Base-by-base conservation (phyloP, 1,284 basidiomycete genomes). In the Exobasidium rhododendri region DNA sequence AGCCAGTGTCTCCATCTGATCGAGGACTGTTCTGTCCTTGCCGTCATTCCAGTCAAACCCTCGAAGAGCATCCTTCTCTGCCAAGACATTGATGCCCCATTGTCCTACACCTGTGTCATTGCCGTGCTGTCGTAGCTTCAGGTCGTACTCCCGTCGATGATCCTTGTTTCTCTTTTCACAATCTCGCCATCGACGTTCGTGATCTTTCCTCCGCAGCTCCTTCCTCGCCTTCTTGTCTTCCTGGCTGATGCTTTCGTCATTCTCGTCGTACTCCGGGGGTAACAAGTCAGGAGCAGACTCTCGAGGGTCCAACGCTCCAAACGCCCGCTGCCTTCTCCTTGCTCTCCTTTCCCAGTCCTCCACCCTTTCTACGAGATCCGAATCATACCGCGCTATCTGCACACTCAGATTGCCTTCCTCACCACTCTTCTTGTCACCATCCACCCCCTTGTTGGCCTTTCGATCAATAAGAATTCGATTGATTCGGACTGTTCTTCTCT, bases 31-130 rank as follows among this genome's bases (percentile, higher is more conserved):
- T 17, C 17, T 40, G 17, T 40, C 10, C 35, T 40, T 40, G 10
- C 63, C 63, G 26, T 75, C 69, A 11, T 56, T 61, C 73, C 73
- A 75, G 26, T 65, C 63, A 55, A 75, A 75, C 22, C 59, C 47
- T n/a, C 73, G 56, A 11, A 65, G 71, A n/a, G 61, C 29, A 17
- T 72, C 70, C 11, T 70, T 70, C 43, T 75, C 73, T 11, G 66
- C 68, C 4, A 66, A 35, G 45, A 72, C 68, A 26, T 64, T 58
- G 2, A 75, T 56, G 0, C 72, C 72, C 72, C 72, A 74, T 26
- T 68, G 60, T 35, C 71, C 69, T 28, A 71, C 60, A 2, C 59
- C 59, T 26, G 26, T 26, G 2, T 44, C 54, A 55, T 61, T 61
- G 5, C 60, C 62, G 20, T 61, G 62, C 30, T 55, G 58, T 2